These are phyloP conservation scores for Pseudocercospora musae DNA, from an alignment of 2,329 filamentous ascomycete genomes.

Conservation along the genomic window DNA sequence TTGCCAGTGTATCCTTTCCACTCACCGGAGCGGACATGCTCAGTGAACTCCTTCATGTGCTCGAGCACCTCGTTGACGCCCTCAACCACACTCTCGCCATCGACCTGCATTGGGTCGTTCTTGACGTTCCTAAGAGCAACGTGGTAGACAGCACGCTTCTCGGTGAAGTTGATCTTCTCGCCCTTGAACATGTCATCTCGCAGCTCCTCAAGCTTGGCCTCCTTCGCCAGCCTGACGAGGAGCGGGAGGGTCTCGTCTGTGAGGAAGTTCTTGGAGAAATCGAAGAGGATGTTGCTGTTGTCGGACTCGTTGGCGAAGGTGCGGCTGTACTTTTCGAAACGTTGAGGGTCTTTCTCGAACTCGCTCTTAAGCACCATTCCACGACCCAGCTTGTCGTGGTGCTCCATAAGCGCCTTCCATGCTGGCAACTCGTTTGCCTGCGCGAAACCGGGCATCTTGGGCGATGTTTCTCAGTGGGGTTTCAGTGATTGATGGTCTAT, in stretches of 20 bases:
- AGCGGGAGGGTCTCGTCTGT: constrained; percentile 87
- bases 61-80: constrained; percentile 87
- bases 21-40: constrained; percentile 87
- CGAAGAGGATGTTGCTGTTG: constrained; percentile 84
- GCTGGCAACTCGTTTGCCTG: constrained; percentile 81
- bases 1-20: constrained; percentile 98
- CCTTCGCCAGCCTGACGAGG: constrained; percentile 83
- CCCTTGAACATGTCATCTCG: constrained; percentile 96
- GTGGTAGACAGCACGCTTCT: constrained; percentile 94
- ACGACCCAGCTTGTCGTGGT: constrained; percentile 82
- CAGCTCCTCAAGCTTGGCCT: constrained; percentile 87
- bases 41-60: constrained; percentile 98
- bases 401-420: constrained; percentile 83
- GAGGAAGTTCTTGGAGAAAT: constrained; percentile 99
- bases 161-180: constrained; percentile 99
- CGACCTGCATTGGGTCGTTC: constrained; percentile 77
- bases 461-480: background rate
- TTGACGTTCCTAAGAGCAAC: constrained; percentile 86
- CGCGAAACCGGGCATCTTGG: constrained; percentile 61
- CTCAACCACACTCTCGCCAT: constrained; percentile 90
- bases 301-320: constrained; percentile 78
- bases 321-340: constrained; percentile 86
- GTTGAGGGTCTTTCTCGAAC: constrained; percentile 81
- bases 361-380: constrained; percentile 89
- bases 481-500: background rate